Conservation (phyloP, 257 asterid genomes). For the Cordia subcordata region DNA sequence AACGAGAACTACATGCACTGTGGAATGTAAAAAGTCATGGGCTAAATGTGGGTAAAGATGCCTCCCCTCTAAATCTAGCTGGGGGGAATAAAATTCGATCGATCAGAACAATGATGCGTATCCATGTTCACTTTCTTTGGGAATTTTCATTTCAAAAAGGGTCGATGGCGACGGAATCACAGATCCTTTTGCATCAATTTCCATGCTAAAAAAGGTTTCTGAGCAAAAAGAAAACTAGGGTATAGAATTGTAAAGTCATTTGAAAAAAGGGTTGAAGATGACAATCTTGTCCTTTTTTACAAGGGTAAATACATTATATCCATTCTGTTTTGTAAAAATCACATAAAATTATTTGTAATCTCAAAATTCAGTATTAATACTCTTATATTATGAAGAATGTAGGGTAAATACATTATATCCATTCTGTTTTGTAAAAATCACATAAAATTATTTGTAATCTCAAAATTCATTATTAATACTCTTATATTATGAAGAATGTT, state of each 20-base stretch:
- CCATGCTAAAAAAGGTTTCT: slow-evolving; percentile 38
- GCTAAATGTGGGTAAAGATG: slow-evolving; percentile 27
- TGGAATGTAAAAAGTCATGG: slow-evolving; percentile 26
- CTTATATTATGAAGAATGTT: too few relatives aligned
- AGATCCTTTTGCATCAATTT: slow-evolving; percentile 34
- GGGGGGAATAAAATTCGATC: slow-evolving; percentile 47
- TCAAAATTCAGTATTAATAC: too few relatives aligned
- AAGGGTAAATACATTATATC: too few relatives aligned
- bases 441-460: too few relatives aligned
- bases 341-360: too few relatives aligned
- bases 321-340: too few relatives aligned
- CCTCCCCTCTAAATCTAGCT: slow-evolving; percentile 26
- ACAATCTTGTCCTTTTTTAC: background rate
- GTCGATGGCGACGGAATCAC: slow-evolving; percentile 17
- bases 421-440: too few relatives aligned
- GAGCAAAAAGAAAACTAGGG: slow-evolving; percentile 15
- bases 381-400: too few relatives aligned
- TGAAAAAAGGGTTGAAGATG: slow-evolving; percentile 16
- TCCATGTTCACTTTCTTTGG: slow-evolving; percentile 39
- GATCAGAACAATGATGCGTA: slow-evolving; percentile 51
- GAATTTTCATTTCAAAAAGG: slow-evolving; percentile 19
- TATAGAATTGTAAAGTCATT: slow-evolving; percentile 15
- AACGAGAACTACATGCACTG: slow-evolving; percentile 17
- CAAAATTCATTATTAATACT: too few relatives aligned
- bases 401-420: too few relatives aligned